These are phyloP conservation scores for Neofusicoccum laricinum DNA, from an alignment of 2,329 filamentous ascomycete species.

Conservation along the genomic window DNA sequence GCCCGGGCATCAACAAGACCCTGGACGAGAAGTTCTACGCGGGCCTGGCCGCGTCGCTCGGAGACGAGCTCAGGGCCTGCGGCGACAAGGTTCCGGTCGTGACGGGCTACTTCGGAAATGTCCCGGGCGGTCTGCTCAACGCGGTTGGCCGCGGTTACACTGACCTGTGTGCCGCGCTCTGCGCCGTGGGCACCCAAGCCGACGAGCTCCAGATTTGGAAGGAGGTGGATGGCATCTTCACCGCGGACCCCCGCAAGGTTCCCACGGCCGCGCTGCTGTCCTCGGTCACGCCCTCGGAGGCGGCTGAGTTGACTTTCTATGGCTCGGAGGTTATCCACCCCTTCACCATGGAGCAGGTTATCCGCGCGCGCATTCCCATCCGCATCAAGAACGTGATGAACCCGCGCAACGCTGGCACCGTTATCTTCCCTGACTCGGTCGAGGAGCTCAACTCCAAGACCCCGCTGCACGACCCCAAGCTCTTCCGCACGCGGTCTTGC, in stretches of 20 bases:
- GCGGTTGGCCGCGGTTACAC: constrained; percentile 95
- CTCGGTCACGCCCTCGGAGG: constrained; percentile 89
- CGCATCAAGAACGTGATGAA: constrained; percentile 93
- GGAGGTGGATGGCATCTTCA: constrained; percentile 95
- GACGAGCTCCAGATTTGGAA: constrained; percentile 97
- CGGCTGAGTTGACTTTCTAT: constrained; percentile 80
- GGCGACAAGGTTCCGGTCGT: constrained; percentile 48
- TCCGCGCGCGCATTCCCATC: constrained; percentile 74
- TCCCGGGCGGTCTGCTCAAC: constrained; percentile 86
- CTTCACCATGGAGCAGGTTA: constrained; percentile 94
- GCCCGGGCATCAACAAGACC: constrained; percentile 32
- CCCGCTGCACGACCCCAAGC: constrained; percentile 58
- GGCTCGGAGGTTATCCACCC: constrained; percentile 93
- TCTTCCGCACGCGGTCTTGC: constrained; percentile 46
- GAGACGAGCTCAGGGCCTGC: constrained; percentile 41
- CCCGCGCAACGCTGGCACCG: constrained; percentile 71
- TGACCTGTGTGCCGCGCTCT: constrained; percentile 88
- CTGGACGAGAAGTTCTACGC: constrained; percentile 48
- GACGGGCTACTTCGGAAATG: constrained; percentile 92
- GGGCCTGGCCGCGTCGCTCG: constrained; percentile 41
- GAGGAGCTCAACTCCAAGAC: constrained; percentile 52
- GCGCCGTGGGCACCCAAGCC: constrained; percentile 83
- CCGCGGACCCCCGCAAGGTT: constrained; percentile 80
- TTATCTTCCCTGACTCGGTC: constrained; percentile 75
- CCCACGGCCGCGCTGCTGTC: constrained; percentile 87